Percentiles rank a stretch among this genome's conserved stretches.
Evolutionary conservation across 176 grass and related monocot genomes (phyloP).

Genomic region (Carex parvula): DNA sequence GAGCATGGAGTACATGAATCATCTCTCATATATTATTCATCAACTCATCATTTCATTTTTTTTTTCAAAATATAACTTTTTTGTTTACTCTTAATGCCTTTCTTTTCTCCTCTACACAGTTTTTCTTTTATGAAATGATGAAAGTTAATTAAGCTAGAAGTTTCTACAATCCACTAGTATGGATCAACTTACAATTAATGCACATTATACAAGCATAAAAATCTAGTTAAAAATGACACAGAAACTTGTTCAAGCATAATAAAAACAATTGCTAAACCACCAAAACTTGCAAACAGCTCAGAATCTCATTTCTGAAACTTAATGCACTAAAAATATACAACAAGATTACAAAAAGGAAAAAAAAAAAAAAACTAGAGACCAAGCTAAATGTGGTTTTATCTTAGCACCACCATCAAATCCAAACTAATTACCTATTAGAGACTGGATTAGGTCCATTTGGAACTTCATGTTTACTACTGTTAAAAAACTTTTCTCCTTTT

Average conservation of each 20-base stretch:
- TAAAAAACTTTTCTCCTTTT: constrained; percentile 16
- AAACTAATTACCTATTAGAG: constrained; percentile 24
- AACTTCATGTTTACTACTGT: constrained; percentile 27
- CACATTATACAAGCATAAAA: neutral
- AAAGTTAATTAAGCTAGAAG: neutral
- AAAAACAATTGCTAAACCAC: neutral
- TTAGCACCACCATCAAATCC: neutral
- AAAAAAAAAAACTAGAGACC: neutral
- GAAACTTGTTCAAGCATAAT: neutral
- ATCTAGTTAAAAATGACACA: neutral
- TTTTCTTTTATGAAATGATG: neutral
- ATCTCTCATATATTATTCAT: constrained; percentile 2
- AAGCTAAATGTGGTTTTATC: constrained; percentile 7
- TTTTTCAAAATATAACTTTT: neutral
- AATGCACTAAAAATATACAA: constrained; percentile 26
- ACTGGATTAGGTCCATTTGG: constrained; percentile 32
- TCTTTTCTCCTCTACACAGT: neutral
- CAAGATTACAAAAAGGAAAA: neutral
- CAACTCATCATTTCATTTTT: neutral
- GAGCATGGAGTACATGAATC: neutral
- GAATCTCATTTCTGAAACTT: neutral
- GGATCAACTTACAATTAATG: neutral
- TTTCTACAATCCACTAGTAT: neutral
- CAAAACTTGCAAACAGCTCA: constrained; percentile 26
- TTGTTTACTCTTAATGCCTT: neutral